Evolutionary conservation across 106 monocot species (phyloP), one percentile per base, ranked within the genome.

Genomic region (Narthecium ossifragum): DNA sequence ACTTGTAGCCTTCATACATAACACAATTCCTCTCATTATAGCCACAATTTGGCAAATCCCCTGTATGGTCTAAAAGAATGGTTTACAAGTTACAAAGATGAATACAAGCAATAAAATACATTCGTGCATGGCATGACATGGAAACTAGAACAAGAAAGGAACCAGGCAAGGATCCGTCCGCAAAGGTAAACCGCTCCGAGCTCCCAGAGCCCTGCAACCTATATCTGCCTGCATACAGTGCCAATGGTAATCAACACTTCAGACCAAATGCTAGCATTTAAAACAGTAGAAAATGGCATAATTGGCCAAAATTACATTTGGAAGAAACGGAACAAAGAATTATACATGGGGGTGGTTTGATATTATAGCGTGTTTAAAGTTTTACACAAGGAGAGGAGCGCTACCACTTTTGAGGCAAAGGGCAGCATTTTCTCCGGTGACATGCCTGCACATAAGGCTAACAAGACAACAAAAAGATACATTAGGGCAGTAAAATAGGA

Each of bases 341-440:
- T 2, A 34, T 2, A 34, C 10, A 10, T 57, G 14, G 33, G 0
- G 17, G 3, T 0, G 2, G 2, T 8, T 9, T 2, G 20, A 17
- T 8, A 39, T 1, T 0, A n/a, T 4, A 2, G 7, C 0, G 6
- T 8, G 34, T 5, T 56, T 10, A 6, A 39, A 4, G 34, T 32
- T 26, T 17, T 10, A 33, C 0, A 53, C 1, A 26, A 26, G 21
- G 46, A 26, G 2, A 8, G n/a, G n/a, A 46, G n/a, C 8, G 57
- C 23, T 76, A 93, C 92, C 75, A 93, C 92, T 73, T 60, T 62
- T 1, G 92, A 68, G 17, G 92, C 92, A 66, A 93, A 88, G 51
- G 81, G 84, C 46, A 93, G 39, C 92, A 93, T 88, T 61, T 69
- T 93, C 59, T 85, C 88, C 33, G 88, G 67, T 26, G 78, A 60